A percentile compares a stretch with the other conserved stretches of the same genome.
Conservation (phyloP, 2,329 filamentous ascomycete genomes). For the Arthrobotrys sinensis region DNA sequence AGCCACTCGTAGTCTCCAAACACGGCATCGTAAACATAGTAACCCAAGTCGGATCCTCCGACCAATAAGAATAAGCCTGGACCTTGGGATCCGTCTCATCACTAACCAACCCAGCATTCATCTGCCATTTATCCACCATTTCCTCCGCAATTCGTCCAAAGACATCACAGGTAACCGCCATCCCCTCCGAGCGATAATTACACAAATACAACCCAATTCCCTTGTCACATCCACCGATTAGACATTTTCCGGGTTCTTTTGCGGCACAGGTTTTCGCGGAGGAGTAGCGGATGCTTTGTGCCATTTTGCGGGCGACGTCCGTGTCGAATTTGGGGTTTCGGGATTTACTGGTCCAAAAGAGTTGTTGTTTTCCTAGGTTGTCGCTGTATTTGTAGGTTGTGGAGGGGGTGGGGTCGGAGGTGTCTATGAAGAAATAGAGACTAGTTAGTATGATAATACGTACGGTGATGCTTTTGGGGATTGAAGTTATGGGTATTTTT, state of each 20-base stretch:
- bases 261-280: not conserved
- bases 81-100: conserved; percentile 15
- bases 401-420: not conserved
- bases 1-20: not conserved
- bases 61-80: conserved; percentile 44
- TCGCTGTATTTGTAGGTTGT: not conserved
- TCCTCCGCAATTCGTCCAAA: conserved; percentile 11
- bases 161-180: conserved; percentile 8
- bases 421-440: not conserved
- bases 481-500: no score
- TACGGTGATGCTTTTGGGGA: no score
- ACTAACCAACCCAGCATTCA: not conserved
- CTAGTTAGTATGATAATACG: not conserved
- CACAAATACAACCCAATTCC: conserved; percentile 38
- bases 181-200: conserved; percentile 26
- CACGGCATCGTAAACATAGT: conserved; percentile 42
- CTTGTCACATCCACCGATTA: conserved; percentile 20
- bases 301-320: not conserved
- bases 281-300: not conserved
- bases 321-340: conserved; percentile 8
- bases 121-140: conserved; percentile 28
- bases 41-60: conserved; percentile 39
- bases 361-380: conserved; percentile 9
- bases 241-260: conserved; percentile 14
- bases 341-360: conserved; percentile 29